Percentiles rank a stretch among this genome's conserved stretches.
Conservation (phyloP, 257 asterid genomes). For the Ajuga chamaepitys region DNA sequence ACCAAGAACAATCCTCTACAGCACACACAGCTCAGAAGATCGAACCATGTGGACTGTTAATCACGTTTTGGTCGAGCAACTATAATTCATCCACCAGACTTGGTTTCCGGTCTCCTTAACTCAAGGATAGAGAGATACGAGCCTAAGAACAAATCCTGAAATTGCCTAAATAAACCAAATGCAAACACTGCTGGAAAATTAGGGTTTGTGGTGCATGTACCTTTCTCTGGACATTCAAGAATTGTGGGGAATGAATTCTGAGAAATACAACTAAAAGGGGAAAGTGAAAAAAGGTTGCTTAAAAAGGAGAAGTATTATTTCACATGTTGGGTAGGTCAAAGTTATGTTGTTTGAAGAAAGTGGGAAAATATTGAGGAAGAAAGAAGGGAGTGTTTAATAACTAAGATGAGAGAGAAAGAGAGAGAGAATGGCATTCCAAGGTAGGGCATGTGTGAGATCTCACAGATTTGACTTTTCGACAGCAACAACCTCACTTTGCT, state of each 20-base stretch:
- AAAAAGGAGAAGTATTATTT: slow-evolving; percentile 1
- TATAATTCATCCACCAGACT: not conserved
- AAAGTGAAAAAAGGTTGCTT: slow-evolving; percentile 11
- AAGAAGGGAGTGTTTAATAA: not conserved
- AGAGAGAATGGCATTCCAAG: slow-evolving; percentile 29
- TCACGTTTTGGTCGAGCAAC: not conserved
- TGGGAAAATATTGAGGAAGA: not conserved
- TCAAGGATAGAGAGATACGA: too few species aligned
- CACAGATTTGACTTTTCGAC: slow-evolving; percentile 55
- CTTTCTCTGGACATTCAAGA: slow-evolving; percentile 72
- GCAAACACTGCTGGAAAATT: too few species aligned
- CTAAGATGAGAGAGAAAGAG: slow-evolving; percentile 16
- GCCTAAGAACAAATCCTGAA: too few species aligned
- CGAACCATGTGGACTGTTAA: not conserved
- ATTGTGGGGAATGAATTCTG: not conserved
- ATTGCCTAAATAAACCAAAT: too few species aligned
- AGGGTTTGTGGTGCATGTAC: slow-evolving; percentile 20
- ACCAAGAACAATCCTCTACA: too few species aligned
- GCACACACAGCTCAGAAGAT: too few species aligned
- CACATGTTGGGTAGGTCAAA: slow-evolving; percentile 14
- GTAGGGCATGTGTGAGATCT: slow-evolving; percentile 57
- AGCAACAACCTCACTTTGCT: slow-evolving; percentile 27
- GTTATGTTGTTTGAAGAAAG: slow-evolving; percentile 16
- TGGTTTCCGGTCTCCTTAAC: not conserved
- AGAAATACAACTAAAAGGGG: not conserved